Evolutionary conservation across 768 basidiomycete genomes (phyloP).

Genomic region (Trametopsis cervina): DNA sequence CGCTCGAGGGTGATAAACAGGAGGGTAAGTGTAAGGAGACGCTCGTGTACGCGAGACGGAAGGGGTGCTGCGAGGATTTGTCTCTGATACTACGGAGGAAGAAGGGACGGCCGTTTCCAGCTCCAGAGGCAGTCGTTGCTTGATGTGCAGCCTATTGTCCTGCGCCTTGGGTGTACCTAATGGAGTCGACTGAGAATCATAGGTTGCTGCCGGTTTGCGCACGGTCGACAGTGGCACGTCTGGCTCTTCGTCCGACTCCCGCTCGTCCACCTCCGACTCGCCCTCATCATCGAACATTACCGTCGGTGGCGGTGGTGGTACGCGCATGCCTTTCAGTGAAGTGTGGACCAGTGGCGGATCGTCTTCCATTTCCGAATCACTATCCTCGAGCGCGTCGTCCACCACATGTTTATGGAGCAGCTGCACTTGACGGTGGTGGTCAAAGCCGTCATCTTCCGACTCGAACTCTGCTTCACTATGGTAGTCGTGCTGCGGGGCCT

Average conservation of each 20-base stretch:
- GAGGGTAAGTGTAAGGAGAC: neutral
- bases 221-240: neutral
- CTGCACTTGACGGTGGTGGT: neutral
- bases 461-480: neutral
- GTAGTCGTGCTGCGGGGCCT: neutral
- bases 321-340: too few species aligned
- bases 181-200: too few species aligned
- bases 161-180: too few species aligned
- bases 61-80: neutral
- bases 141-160: too few species aligned
- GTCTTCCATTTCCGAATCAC: too few species aligned
- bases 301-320: neutral
- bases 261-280: neutral
- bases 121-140: neutral
- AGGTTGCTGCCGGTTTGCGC: too few species aligned
- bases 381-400: too few species aligned
- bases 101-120: neutral
- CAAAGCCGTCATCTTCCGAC: neutral
- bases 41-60: neutral
- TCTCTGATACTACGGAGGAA: neutral
- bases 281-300: neutral
- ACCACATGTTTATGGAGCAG: too few species aligned
- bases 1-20: neutral
- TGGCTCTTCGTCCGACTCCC: neutral
- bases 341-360: too few species aligned